A percentile compares a stretch with the other conserved stretches of the same genome.
Evolutionary conservation across 176 grass and related monocot species (phyloP).

Genomic region (Juncus effusus): DNA sequence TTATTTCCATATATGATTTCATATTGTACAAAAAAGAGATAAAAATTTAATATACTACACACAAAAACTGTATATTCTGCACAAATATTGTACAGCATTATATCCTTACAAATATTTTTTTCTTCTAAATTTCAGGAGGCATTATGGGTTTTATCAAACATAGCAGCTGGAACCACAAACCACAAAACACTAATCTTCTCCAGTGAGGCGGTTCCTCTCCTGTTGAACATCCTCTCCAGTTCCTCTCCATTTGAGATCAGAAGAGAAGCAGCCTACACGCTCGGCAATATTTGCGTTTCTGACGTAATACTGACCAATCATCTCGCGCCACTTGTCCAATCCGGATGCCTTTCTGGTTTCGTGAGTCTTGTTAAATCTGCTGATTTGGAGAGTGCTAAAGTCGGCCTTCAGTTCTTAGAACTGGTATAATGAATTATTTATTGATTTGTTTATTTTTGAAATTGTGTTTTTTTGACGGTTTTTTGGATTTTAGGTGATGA

Average conservation of each 20-base stretch:
- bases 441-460: not conserved
- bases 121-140: conserved; percentile 45
- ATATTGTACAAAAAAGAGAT: too few relatives aligned
- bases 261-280: conserved; percentile 81
- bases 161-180: conserved; percentile 70
- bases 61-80: too few relatives aligned
- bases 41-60: too few relatives aligned
- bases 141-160: conserved; percentile 87
- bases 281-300: conserved; percentile 78
- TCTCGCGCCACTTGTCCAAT: conserved; percentile 57
- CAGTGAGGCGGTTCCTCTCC: conserved; percentile 53
- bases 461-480: not conserved
- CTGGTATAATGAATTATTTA: conserved; percentile 40
- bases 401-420: conserved; percentile 94
- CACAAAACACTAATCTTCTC: conserved; percentile 78
- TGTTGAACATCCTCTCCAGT: conserved; percentile 48
- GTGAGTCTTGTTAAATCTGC: conserved; percentile 76
- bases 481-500: conserved; percentile 57
- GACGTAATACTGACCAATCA: conserved; percentile 49
- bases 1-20: too few relatives aligned
- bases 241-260: conserved; percentile 75
- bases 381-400: conserved; percentile 71
- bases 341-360: conserved; percentile 72
- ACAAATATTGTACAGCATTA: too few relatives aligned
- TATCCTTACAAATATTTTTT: too few relatives aligned